Evolutionary conservation across 345 rosid species (phyloP).

Genomic region (Murraya paniculata): DNA sequence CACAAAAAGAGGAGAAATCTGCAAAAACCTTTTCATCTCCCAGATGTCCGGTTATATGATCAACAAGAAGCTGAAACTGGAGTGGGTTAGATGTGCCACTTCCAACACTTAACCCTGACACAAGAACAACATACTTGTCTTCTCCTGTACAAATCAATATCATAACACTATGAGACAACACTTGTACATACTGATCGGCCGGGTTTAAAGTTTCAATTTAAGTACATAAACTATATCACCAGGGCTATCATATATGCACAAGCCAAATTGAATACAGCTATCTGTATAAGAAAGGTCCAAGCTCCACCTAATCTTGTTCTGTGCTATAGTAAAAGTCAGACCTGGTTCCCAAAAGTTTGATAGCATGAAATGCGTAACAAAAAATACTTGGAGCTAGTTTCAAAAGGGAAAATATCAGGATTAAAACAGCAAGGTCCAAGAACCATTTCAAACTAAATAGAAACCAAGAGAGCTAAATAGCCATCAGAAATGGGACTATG

Average conservation of each 20-base stretch:
- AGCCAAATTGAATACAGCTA: neutral
- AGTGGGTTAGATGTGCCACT: constrained; percentile 73
- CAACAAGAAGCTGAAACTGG: constrained; percentile 89
- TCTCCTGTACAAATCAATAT: constrained; percentile 51
- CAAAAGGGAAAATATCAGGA: neutral
- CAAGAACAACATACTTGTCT: constrained; percentile 75
- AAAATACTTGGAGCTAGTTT: neutral
- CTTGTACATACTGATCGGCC: constrained; percentile 3
- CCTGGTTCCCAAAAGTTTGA: neutral
- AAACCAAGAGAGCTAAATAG: neutral
- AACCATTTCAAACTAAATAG: neutral
- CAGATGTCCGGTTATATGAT: constrained; percentile 89
- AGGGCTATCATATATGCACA: neutral
- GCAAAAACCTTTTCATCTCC: constrained; percentile 77
- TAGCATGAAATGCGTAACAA: neutral
- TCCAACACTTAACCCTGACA: constrained; percentile 82
- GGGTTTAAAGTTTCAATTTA: neutral
- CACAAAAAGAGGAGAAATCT: constrained; percentile 14
- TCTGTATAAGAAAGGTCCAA: neutral
- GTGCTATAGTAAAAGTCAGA: neutral
- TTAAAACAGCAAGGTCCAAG: neutral
- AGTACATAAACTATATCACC: neutral
- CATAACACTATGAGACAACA: constrained; percentile 19
- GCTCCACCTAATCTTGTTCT: neutral
- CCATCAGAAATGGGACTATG: neutral